Evolutionary conservation across 2,329 filamentous ascomycete genomes (phyloP), one percentile per base, ranked within the genome.

Genomic region (Fusarium sp.): DNA sequence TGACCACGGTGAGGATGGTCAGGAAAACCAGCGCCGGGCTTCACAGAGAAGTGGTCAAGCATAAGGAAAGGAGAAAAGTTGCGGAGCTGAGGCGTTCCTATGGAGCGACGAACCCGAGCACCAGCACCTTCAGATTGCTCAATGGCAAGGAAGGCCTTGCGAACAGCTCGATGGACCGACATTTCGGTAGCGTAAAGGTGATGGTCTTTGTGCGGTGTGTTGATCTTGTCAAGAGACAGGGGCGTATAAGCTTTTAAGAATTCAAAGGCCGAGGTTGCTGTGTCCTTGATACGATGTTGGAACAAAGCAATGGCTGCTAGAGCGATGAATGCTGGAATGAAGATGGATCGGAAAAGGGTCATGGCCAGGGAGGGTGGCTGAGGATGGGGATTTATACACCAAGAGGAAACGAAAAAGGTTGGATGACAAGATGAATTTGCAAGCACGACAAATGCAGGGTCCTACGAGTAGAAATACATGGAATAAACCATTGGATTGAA

Each of bases 51-150:
- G 82, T 97, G 92, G 77, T 98, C 95, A 45, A 97, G 91, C 94
- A 98, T 97, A 42, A 97, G 85, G 81, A 98, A 97, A 0, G 95
- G 96, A 15, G 90, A 92, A 79, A 98, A 91, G 83, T 97, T 93
- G 75, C 90, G 89, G 21, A 98, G 85, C 69, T 91, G 86, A 7
- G 91, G 86, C 2, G 93, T 97, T 71, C 95, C 95, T 69, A 98
- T 92, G 40, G 92, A 94, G 59, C 95, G 89, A 66, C 95, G 89
- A 15, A 98, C 95, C 65, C 89, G 87, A 7, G 95, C 95, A 57
- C 96, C 95, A 1, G 90, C 93, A 41, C 95, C 95, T 79, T 98
- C 95, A 27, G 92, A 83, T 79, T 97, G 92, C 79, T 97, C 93
- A 61, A 91, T 80, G 63, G 95, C 95, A 42, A 93, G 85, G 79